Conservation (phyloP, 371 early-diverging fungal species). For the Zancudomyces culisetae region DNA sequence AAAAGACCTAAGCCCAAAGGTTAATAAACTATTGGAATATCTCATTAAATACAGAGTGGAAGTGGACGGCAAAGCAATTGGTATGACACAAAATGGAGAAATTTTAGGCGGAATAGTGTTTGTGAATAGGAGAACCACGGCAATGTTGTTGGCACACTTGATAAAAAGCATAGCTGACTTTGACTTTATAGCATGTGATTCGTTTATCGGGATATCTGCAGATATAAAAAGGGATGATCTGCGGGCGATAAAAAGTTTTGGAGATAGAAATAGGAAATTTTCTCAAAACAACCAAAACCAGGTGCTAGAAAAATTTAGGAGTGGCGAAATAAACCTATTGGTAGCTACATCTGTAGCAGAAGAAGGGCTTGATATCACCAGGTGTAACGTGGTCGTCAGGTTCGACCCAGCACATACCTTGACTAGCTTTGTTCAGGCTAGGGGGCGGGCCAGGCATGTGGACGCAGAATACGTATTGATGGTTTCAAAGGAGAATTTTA, state of each 20-base stretch:
- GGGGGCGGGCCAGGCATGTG: conserved; percentile 77
- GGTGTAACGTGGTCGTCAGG: conserved; percentile 82
- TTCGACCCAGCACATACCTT: conserved; percentile 60
- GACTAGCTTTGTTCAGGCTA: conserved; percentile 71
- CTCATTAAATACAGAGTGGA: background rate
- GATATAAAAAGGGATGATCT: background rate
- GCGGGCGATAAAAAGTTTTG: background rate
- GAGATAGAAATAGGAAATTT: background rate
- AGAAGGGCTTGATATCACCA: conserved; percentile 91
- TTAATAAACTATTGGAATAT: background rate
- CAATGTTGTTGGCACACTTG: background rate
- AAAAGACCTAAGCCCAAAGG: background rate
- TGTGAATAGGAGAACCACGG: background rate
- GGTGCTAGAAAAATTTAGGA: conserved; percentile 45
- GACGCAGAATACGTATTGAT: conserved; percentile 56
- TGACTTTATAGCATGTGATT: background rate
- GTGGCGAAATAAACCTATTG: conserved; percentile 48
- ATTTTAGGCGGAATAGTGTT: background rate
- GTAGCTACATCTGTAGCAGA: conserved; percentile 91
- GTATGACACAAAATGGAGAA: background rate
- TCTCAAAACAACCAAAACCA: background rate
- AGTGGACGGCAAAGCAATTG: background rate
- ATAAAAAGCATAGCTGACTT: background rate
- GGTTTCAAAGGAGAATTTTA: conserved; percentile 29
- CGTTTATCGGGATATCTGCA: background rate